phyloP scores from a whole-genome alignment of 169 alveolate genomes.

The Plasmodium gonderi region DNA sequence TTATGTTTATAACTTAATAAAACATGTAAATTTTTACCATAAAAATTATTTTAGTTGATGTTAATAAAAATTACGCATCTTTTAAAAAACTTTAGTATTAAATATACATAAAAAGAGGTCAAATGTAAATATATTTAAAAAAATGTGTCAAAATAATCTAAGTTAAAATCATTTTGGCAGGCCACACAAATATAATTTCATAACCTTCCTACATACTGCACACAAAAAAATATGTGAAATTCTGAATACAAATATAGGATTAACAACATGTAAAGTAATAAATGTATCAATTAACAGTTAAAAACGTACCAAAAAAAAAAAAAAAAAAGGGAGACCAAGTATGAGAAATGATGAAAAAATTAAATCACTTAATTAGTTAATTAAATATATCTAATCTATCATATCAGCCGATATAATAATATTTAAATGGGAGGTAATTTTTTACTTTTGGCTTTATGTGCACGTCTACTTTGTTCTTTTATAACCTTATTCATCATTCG shows the following conservation, averaged over 20 bases:
- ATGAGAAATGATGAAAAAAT: not conserved
- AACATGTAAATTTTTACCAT: not conserved
- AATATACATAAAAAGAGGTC: not conserved
- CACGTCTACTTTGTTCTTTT: not conserved
- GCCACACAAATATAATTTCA: not conserved
- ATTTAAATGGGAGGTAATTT: slow-evolving; percentile 6
- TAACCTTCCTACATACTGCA: not conserved
- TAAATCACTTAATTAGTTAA: not conserved
- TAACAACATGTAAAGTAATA: not conserved
- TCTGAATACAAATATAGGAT: not conserved
- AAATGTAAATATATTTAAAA: not conserved
- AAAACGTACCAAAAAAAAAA: slow-evolving; percentile 10
- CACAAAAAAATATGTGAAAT: not conserved
- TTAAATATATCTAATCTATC: not conserved
- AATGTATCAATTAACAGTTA: not conserved
- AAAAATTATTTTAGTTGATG: not conserved
- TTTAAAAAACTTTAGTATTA: not conserved
- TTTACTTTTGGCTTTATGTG: not conserved
- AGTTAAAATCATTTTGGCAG: not conserved
- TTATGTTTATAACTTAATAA: not conserved
- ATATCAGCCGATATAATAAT: not conserved
- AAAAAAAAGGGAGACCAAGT: not conserved
- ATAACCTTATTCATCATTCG: not conserved
- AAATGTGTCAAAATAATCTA: not conserved
- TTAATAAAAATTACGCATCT: not conserved